Evolutionary conservation across 208 protist genomes (phyloP).

Genomic region (Balamuthia mandrillaris): DNA sequence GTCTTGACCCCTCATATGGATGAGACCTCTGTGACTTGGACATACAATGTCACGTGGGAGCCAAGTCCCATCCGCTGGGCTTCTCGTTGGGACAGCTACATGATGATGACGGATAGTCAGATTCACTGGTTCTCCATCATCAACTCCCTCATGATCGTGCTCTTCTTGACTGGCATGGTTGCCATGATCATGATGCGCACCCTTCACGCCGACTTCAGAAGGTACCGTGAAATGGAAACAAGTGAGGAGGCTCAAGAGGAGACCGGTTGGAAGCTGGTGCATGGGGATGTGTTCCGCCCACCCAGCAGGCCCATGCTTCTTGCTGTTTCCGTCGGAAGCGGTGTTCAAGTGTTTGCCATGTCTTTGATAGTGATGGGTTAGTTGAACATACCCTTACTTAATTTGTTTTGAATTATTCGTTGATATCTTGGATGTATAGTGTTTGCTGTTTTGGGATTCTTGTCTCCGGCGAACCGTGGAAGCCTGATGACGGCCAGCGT

Average conservation of each 20-base stretch:
- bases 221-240: conserved; percentile 79
- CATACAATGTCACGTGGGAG: conserved; percentile 55
- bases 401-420: too few relatives aligned
- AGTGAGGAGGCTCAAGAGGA: conserved; percentile 74
- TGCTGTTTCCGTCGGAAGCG: conserved; percentile 81
- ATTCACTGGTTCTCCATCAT: conserved; percentile 93
- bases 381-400: too few relatives aligned
- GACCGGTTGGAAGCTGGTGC: conserved; percentile 90
- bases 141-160: conserved; percentile 88
- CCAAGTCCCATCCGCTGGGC: conserved; percentile 80
- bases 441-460: conserved; percentile 89
- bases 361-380: conserved; percentile 60
- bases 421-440: conserved; percentile 39
- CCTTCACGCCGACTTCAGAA: conserved; percentile 88
- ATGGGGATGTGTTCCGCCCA: conserved; percentile 90
- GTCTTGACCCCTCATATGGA: background rate
- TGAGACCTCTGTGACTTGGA: conserved; percentile 46
- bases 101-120: conserved; percentile 77
- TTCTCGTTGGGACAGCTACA: conserved; percentile 94
- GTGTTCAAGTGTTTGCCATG: conserved; percentile 85
- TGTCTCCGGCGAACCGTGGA: conserved; percentile 90
- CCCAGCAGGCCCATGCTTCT: conserved; percentile 77
- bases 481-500: conserved; percentile 79
- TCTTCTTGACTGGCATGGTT: conserved; percentile 90
- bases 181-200: conserved; percentile 91